These are phyloP conservation scores for Colletotrichum sp. DNA, from an alignment of 2,329 filamentous ascomycete genomes.

Conservation along the genomic window DNA sequence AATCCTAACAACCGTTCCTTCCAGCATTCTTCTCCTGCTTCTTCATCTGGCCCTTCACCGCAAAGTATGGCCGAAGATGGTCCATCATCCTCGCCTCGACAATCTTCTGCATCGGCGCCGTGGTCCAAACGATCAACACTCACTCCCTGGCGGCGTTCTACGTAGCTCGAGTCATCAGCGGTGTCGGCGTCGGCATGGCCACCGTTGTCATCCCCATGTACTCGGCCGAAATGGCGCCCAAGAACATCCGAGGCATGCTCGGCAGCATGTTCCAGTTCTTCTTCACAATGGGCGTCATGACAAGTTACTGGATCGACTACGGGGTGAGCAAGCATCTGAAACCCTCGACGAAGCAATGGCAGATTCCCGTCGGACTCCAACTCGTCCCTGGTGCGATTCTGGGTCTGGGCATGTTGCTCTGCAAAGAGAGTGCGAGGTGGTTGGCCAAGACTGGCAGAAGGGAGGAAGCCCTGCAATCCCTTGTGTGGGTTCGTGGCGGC, in stretches of 20 bases:
- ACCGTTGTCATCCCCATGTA: conserved; percentile 52
- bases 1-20: not conserved
- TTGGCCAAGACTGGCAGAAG: conserved; percentile 47
- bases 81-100: conserved; percentile 42
- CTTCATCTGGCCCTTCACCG: conserved; percentile 48
- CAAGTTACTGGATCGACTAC: conserved; percentile 49
- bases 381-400: conserved; percentile 52
- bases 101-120: conserved; percentile 49
- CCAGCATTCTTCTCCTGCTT: conserved; percentile 48
- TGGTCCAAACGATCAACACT: conserved; percentile 43
- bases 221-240: conserved; percentile 51
- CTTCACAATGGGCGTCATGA: conserved; percentile 47
- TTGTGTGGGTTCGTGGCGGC: conserved; percentile 59
- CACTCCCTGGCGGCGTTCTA: conserved; percentile 42
- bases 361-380: conserved; percentile 52
- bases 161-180: conserved; percentile 39
- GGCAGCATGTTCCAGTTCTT: conserved; percentile 51
- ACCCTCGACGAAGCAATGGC: conserved; percentile 50
- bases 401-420: conserved; percentile 52
- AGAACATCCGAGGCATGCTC: conserved; percentile 46
- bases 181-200: conserved; percentile 41
- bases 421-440: conserved; percentile 53
- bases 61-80: conserved; percentile 42
- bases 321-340: conserved; percentile 45
- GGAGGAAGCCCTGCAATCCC: conserved; percentile 50